A percentile compares a stretch with the other conserved stretches of the same genome.
Evolutionary conservation across 2,329 filamentous ascomycete species (phyloP).

Genomic region (Gaeumannomyces tritici): DNA sequence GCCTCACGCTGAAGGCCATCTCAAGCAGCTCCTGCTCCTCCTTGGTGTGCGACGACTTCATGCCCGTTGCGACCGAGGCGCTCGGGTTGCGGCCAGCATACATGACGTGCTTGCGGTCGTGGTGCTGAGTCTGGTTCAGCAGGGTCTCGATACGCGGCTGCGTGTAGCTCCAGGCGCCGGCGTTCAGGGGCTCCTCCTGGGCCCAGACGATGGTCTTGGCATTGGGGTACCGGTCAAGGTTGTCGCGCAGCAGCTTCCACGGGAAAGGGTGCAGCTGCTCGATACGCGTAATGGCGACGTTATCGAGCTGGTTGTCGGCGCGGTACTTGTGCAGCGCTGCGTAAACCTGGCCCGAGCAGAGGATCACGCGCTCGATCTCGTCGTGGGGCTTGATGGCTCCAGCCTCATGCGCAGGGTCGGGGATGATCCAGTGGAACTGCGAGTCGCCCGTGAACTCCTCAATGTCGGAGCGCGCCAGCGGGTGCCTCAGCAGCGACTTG

Average conservation of each 20-base stretch:
- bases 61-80: conserved; percentile 85
- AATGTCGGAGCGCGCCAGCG: conserved; percentile 77
- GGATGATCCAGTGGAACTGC: conserved; percentile 95
- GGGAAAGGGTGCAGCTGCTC: conserved; percentile 99
- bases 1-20: conserved; percentile 52
- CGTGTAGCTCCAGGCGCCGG: conserved; percentile 93
- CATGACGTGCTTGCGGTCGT: conserved; percentile 92
- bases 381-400: conserved; percentile 68
- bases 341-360: conserved; percentile 94
- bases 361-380: conserved; percentile 85
- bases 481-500: conserved; percentile 91
- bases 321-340: conserved; percentile 85
- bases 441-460: conserved; percentile 87
- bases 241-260: conserved; percentile 93
- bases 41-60: conserved; percentile 81
- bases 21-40: conserved; percentile 81
- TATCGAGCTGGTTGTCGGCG: conserved; percentile 73
- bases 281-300: conserved; percentile 88
- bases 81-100: conserved; percentile 93
- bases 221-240: conserved; percentile 94
- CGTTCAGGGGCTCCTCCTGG: conserved; percentile 96
- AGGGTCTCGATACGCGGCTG: conserved; percentile 96
- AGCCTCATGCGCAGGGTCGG: conserved; percentile 73
- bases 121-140: conserved; percentile 84
- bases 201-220: conserved; percentile 95